Evolutionary conservation across 2,329 filamentous ascomycete species (phyloP), one percentile per base, ranked within the genome.

Genomic region (Ceratocystis variospora): DNA sequence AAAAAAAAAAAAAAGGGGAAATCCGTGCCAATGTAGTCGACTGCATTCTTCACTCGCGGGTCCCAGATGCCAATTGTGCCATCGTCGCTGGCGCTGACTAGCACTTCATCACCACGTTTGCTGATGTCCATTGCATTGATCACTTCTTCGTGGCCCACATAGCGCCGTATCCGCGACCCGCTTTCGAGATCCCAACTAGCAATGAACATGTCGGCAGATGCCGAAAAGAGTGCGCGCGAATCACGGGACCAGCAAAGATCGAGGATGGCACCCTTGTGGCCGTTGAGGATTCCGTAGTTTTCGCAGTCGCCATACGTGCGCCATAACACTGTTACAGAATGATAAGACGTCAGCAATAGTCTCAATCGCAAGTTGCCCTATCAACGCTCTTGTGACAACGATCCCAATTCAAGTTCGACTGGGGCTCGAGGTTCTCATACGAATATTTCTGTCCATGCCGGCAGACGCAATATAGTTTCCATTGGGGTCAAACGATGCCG

Each of bases 241-340:
- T 99, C 94, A 74, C 94, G 87, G 33, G 94, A 96, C 94, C 94
- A 99, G 73, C 96, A 91, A 59, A 99, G 79, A 75, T 97, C 94
- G 31, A 97, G 80, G 62, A 99, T 80, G 1, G 94, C 94, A 70
- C 90, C 90, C 74, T 90, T 91, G 78, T 99, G 94, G 44, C 94
- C 94, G 7, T 81, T 90, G 64, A 99, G 80, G 33, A 89, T 79
- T 68, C 93, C 92, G 73, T 96, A 96, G 77, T 99, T 99, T 73
- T 96, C 89, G 78, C 93, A 96, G 71, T 90, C 83, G 72, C 91
- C 93, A 69, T 93, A 91, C 1, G 92, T 95, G 72, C 88, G 85
- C 94, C 94, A 99, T 37, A 99, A 82, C 77, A 97, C 90, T 95
- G 68, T 62, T 1, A 48, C 28, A 65, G 44, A 12, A 25, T 28